Evolutionary conservation across 164 flowering plant species (phyloP), one percentile per base, ranked within the genome.

Genomic region (Vitis labrusca): DNA sequence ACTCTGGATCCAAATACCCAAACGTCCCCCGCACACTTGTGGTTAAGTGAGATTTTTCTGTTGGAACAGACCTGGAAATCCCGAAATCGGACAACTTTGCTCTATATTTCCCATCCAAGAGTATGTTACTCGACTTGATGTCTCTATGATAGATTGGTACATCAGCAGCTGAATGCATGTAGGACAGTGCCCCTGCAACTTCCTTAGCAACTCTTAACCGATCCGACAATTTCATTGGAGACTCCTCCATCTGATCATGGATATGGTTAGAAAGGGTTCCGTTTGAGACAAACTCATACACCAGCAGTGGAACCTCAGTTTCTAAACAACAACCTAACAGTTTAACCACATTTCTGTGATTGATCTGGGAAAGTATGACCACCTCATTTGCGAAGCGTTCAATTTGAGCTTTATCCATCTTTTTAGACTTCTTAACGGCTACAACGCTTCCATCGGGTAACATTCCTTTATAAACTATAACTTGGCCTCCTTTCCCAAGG

Each of bases 1-100:
- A 71, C 51, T 75, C 68, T 1, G 78, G 78, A 62, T 75, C 73
- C n/a, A 75, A 27, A 32, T 75, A 75, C 19, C 78, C 68, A 16
- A 66, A 61, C 0, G 77, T 70, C 47, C 77, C 77, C 16, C 64
- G 55, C 14, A 74, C 73, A n/a, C 7, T 27, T 1, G 78, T 75
- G 17, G 74, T 71, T 8, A 66, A 1, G 47, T 75, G 78, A 12
- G 77, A 59, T 61, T 53, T 59, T 17, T 74, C 77, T 1, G 64
- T 13, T 5, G 61, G 14, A 29, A 70, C 57, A 4, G 69, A 59
- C 52, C 61, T 74, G 0, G 77, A 74, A 37, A 61, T 65, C 44
- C 77, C 66, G 61, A 74, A 70, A 52, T 74, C 74, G 0, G 70
- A 47, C 62, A 70, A 56, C 53, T 70, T 32, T 6, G 44, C 44